Evolutionary conservation across 2,329 filamentous ascomycete species (phyloP).

Genomic region (Ophiostoma himal-ulmi): DNA sequence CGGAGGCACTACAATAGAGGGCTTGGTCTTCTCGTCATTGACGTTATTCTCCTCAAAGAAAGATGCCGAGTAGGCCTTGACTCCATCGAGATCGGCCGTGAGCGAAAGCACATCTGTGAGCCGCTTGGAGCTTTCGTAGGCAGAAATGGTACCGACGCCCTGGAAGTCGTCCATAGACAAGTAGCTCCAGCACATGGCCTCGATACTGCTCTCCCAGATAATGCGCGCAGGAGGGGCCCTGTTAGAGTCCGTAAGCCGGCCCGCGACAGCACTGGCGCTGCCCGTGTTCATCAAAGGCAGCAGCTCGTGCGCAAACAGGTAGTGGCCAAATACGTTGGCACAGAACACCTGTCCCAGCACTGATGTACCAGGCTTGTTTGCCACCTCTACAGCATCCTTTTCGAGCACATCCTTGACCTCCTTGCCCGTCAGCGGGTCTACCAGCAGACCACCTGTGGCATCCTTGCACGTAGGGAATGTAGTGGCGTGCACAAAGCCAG

Average conservation of each 20-base stretch:
- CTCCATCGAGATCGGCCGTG: constrained; percentile 61
- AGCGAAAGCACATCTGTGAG: constrained; percentile 79
- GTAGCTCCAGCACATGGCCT: constrained; percentile 46
- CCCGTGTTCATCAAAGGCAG: constrained; percentile 58
- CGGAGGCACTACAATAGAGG: constrained; percentile 42
- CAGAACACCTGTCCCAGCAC: constrained; percentile 76
- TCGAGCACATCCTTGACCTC: not conserved
- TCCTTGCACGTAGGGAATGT: constrained; percentile 78
- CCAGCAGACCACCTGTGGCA: constrained; percentile 43
- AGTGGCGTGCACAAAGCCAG: constrained; percentile 58
- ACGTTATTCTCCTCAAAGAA: constrained; percentile 43
- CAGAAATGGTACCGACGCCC: constrained; percentile 52
- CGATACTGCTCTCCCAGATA: constrained; percentile 82
- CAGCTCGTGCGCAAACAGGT: constrained; percentile 76
- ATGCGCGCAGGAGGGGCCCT: constrained; percentile 53
- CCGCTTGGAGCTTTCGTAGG: constrained; percentile 85
- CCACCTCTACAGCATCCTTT: constrained; percentile 41
- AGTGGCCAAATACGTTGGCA: constrained; percentile 93
- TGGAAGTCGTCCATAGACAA: constrained; percentile 71
- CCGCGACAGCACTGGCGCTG: constrained; percentile 36
- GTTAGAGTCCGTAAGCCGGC: not conserved
- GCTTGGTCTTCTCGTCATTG: constrained; percentile 25
- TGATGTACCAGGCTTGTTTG: constrained; percentile 41
- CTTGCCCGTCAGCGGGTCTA: constrained; percentile 42
- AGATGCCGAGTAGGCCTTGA: constrained; percentile 48